Evolutionary conservation across 2,329 filamentous ascomycete species (phyloP).

Genomic region (Xylariaceae sp.): DNA sequence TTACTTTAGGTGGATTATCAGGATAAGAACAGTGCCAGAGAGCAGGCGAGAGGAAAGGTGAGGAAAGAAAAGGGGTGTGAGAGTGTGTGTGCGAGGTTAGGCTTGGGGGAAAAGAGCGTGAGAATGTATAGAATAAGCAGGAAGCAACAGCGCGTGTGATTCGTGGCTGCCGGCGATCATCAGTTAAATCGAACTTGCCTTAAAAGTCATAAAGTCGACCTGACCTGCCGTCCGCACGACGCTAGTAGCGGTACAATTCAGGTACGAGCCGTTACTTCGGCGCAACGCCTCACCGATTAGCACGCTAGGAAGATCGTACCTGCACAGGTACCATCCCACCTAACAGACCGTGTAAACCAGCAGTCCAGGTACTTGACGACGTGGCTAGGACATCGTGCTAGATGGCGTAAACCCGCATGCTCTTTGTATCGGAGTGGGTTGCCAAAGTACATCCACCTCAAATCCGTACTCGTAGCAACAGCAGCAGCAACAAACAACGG

Average conservation of each 20-base stretch:
- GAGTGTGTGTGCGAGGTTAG: not conserved
- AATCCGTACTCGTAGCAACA: too few relatives aligned
- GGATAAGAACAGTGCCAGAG: too few relatives aligned
- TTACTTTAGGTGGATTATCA: too few relatives aligned
- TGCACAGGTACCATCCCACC: not conserved
- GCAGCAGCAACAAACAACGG: too few relatives aligned
- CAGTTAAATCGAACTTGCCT: not conserved
- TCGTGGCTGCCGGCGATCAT: not conserved
- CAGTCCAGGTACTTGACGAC: not conserved
- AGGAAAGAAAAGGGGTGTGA: not conserved
- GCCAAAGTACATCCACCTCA: too few relatives aligned
- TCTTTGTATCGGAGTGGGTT: too few relatives aligned
- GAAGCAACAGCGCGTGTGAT: not conserved
- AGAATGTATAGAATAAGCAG: slow-evolving; percentile 1
- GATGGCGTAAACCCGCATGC: too few relatives aligned
- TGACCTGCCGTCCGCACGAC: not conserved
- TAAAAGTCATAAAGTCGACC: not conserved
- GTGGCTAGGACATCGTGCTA: not conserved
- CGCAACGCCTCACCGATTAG: not conserved
- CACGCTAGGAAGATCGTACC: not conserved
- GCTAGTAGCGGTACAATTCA: not conserved
- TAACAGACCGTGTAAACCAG: not conserved
- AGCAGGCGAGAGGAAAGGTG: not conserved
- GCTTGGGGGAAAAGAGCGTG: not conserved
- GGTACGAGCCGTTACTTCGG: not conserved